Evolutionary conservation across 371 early-diverging fungal genomes (phyloP).

Genomic region (Nematocida ironsii): DNA sequence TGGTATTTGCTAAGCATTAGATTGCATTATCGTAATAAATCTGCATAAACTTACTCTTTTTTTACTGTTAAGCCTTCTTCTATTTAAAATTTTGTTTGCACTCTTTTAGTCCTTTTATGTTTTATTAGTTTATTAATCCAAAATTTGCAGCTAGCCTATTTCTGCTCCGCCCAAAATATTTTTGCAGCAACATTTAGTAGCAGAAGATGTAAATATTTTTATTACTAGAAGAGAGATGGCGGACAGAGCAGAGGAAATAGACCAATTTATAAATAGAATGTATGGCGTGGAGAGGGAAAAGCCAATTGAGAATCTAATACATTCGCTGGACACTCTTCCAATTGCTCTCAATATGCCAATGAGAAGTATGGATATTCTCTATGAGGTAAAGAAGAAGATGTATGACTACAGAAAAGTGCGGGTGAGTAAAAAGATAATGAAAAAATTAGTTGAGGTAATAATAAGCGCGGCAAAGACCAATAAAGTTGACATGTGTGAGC

Average conservation of each 20-base stretch:
- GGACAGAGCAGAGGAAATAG: conserved; percentile 3
- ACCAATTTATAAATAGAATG: conserved; percentile 30
- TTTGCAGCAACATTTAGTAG: no score
- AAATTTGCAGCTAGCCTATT: background rate
- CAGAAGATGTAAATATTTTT: conserved; percentile 14
- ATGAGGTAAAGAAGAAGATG: conserved; percentile 37
- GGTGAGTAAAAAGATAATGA: conserved; percentile 39
- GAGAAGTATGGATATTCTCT: background rate
- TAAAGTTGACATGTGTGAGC: conserved; percentile 1
- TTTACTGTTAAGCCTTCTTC: background rate
- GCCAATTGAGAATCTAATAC: conserved; percentile 37
- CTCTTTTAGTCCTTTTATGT: background rate
- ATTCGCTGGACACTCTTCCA: conserved; percentile 21
- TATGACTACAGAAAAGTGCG: conserved; percentile 15
- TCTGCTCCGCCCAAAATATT: no score
- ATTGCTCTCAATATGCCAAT: conserved; percentile 1
- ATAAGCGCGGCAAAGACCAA: conserved; percentile 6
- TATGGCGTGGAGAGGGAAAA: conserved; percentile 23
- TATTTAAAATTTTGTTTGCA: background rate
- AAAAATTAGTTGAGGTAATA: conserved; percentile 46
- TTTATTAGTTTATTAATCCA: background rate
- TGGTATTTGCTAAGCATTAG: background rate
- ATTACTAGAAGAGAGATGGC: conserved; percentile 21
- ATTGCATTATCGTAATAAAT: background rate
- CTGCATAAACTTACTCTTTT: background rate